A percentile compares a stretch with the other conserved stretches of the same genome.
Conservation (phyloP, 192 early-diverging fungal species). For the Neocallimastix lanati region DNA sequence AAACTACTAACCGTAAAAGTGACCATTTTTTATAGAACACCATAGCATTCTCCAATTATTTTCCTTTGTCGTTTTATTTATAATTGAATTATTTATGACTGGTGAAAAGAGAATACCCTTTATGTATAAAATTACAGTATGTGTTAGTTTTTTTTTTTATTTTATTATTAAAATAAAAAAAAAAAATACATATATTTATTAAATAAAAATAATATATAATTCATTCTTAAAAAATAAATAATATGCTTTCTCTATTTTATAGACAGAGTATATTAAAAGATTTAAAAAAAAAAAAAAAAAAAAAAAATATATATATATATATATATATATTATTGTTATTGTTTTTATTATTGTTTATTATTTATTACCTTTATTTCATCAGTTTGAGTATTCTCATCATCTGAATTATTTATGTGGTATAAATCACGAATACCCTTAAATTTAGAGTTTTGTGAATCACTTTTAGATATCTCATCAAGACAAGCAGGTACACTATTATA, state of each 20-base stretch:
- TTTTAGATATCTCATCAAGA: background rate
- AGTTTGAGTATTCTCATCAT: background rate
- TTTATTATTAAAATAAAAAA: too few species aligned
- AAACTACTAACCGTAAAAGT: conserved; percentile 14
- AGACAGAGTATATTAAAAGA: too few species aligned
- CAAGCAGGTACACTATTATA: background rate
- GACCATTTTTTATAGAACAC: conserved; percentile 42
- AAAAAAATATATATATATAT: too few species aligned
- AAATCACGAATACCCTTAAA: conserved; percentile 44
- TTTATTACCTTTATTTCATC: conserved; percentile 1
- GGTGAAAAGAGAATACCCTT: conserved; percentile 43
- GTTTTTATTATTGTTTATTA: too few species aligned
- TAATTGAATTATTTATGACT: conserved; percentile 3
- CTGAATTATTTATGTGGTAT: conserved; percentile 23
- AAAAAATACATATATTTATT: too few species aligned
- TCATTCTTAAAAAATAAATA: too few species aligned
- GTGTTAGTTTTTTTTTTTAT: too few species aligned
- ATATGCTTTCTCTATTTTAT: too few species aligned
- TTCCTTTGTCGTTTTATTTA: conserved; percentile 8
- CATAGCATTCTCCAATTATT: conserved; percentile 21
- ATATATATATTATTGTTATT: too few species aligned
- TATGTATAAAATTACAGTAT: too few species aligned
- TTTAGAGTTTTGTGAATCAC: background rate
- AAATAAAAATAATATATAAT: too few species aligned
- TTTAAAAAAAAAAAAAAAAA: too few species aligned